These are phyloP conservation scores for Botrytis squamosa DNA, from an alignment of 2,329 filamentous ascomycete species.

Conservation along the genomic window DNA sequence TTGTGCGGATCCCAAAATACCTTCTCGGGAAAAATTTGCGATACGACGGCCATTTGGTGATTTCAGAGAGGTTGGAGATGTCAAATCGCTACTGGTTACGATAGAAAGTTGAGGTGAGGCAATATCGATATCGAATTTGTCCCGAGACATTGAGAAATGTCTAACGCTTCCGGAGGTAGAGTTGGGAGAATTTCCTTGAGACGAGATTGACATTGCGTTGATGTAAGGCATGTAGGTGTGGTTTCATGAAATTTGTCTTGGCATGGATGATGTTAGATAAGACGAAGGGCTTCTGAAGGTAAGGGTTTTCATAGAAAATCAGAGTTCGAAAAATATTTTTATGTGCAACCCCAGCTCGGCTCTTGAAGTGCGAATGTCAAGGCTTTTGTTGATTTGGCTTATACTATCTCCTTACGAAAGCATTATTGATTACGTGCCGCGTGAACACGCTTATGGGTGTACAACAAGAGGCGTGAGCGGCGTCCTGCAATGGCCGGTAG, in stretches of 20 bases:
- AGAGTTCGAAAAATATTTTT: conserved; percentile 9
- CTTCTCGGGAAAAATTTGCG: conserved; percentile 53
- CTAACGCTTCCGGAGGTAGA: conserved; percentile 32
- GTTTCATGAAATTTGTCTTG: conserved; percentile 25
- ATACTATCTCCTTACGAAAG: conserved; percentile 29
- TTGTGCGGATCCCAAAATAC: conserved; percentile 53
- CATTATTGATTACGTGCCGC: conserved; percentile 30
- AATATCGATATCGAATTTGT: conserved; percentile 37
- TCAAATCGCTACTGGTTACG: conserved; percentile 29
- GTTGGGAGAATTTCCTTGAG: conserved; percentile 36
- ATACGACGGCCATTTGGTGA: conserved; percentile 50
- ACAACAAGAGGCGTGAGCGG: background rate
- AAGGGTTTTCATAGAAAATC: background rate
- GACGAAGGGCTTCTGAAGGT: background rate
- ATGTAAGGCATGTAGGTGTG: conserved; percentile 23
- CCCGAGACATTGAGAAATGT: conserved; percentile 36
- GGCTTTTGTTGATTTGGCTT: conserved; percentile 25
- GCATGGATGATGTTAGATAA: background rate
- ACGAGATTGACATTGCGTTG: conserved; percentile 37
- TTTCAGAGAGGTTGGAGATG: conserved; percentile 44
- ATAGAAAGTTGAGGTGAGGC: conserved; percentile 35
- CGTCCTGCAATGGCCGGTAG: conserved; percentile 1
- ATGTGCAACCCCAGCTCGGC: conserved; percentile 20
- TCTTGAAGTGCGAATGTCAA: conserved; percentile 13
- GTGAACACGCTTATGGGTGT: conserved; percentile 23